Base-by-base conservation (phyloP, 2,329 filamentous ascomycete genomes). In the Phoma sp. region DNA sequence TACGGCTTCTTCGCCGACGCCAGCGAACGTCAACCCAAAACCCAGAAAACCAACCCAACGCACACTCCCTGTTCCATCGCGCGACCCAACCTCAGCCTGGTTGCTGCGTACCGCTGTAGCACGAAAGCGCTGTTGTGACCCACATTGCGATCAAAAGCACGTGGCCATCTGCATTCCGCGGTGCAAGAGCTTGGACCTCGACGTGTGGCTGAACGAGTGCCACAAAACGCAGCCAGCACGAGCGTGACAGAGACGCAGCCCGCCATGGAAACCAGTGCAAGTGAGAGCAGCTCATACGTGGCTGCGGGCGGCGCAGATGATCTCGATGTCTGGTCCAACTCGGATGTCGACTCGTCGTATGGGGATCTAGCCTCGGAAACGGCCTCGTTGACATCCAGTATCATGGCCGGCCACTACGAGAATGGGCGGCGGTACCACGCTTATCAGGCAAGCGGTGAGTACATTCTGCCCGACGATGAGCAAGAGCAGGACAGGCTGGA, bases 391-490 rank as follows among this genome's bases (percentile, higher is more conserved):
- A 65, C 64, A 13, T 69, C 68, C 6, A 64, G 62, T 33, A 65
- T 70, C 39, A 53, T 66, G 54, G 60, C 62, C 17, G 68, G 68
- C 40, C 61, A 59, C n/a, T 72, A 63, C 35, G 67, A 71, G 43
- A 70, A 71, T 32, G 68, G 68, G 17, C 52, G 68, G 24, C 57
- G 68, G 19, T 70, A 71, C 43, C 67, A 69, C 46, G 57, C 57
- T 15, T 61, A 59, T 32, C 56, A 59, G 38, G 56, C 53, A 12
- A 52, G 38, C 24, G 59, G 56, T 40, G 51, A 62, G 22, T 69
- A 69, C 52, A 60, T 67, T 40, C 61, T 69, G 32, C 65, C 65
- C 0, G 61, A 69, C 33, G 65, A 69, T 25, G 65, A 69, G 49
- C 53, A 66, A 55, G 65, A 69, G 19, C 65, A 69, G 50, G 65